Conservation (phyloP, 305 asterid species). For the Fraxinus ornus region DNA sequence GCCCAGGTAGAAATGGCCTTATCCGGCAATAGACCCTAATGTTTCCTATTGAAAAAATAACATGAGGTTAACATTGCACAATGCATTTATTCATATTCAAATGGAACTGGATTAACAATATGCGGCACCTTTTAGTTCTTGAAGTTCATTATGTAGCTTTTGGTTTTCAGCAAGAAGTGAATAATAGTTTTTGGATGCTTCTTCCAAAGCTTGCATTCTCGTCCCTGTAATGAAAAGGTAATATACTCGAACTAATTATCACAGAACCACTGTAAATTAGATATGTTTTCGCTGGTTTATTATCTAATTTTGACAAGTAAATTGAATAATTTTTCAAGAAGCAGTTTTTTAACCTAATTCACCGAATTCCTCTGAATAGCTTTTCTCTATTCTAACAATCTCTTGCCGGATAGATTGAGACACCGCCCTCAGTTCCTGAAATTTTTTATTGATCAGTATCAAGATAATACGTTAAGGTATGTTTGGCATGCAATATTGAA, state of each 20-base stretch:
- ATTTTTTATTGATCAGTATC: not conserved
- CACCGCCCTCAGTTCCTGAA: constrained; percentile 71
- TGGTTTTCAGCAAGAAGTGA: constrained; percentile 68
- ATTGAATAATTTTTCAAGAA: not conserved
- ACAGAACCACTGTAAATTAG: not conserved
- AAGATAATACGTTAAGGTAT: constrained; percentile 2
- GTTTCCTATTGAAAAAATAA: constrained; percentile 56
- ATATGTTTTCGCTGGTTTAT: not conserved
- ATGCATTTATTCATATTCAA: constrained; percentile 1
- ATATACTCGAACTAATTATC: not conserved
- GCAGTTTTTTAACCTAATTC: constrained; percentile 47
- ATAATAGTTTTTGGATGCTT: constrained; percentile 65
- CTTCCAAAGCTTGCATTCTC: constrained; percentile 48
- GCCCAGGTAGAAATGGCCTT: constrained; percentile 80
- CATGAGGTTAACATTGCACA: constrained; percentile 14
- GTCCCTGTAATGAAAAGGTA: constrained; percentile 39
- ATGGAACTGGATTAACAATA: constrained; percentile 12
- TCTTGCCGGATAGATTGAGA: constrained; percentile 82
- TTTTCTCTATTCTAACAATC: constrained; percentile 52
- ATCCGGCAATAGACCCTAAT: constrained; percentile 88
- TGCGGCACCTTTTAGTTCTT: constrained; percentile 77
- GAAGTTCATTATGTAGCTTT: constrained; percentile 84
- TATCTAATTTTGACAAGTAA: not conserved
- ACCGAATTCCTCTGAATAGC: constrained; percentile 57
- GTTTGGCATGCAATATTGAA: not conserved